Evolutionary conservation across 352 stramenopile species (phyloP).

Genomic region (Pythium scleroteichum): DNA sequence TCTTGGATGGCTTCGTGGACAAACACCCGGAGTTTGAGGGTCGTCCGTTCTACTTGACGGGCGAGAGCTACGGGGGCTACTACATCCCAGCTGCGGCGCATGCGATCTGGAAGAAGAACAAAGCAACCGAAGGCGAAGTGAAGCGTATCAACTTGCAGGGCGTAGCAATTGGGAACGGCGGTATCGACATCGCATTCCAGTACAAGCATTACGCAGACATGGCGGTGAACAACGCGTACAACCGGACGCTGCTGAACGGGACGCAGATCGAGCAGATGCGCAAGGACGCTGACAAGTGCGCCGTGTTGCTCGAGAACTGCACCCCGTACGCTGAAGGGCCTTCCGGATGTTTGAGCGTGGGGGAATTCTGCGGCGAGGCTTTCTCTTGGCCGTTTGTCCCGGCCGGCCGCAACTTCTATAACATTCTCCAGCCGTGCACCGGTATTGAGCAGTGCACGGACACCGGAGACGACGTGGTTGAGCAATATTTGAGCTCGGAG

Average conservation of each 20-base stretch:
- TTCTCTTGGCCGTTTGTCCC: slow-evolving; percentile 24
- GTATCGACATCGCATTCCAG: slow-evolving; percentile 31
- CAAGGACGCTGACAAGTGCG: slow-evolving; percentile 18
- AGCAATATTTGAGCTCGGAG: slow-evolving; percentile 13
- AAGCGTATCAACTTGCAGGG: slow-evolving; percentile 35
- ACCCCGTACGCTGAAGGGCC: slow-evolving; percentile 9
- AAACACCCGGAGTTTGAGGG: slow-evolving; percentile 36
- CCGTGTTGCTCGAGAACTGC: slow-evolving; percentile 29
- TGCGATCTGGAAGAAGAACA: slow-evolving; percentile 27
- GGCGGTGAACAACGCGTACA: slow-evolving; percentile 33
- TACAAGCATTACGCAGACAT: slow-evolving; percentile 32
- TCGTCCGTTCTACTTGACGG: slow-evolving; percentile 34
- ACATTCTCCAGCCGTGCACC: slow-evolving; percentile 29
- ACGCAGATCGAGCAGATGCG: slow-evolving; percentile 21
- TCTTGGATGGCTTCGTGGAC: slow-evolving; percentile 34
- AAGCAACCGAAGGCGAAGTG: neutral
- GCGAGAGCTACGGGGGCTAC: slow-evolving; percentile 40
- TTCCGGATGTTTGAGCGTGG: slow-evolving; percentile 17
- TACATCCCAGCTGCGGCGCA: slow-evolving; percentile 36
- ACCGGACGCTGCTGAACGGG: slow-evolving; percentile 25
- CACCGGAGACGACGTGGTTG: slow-evolving; percentile 13
- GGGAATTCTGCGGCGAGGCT: slow-evolving; percentile 25
- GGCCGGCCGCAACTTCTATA: slow-evolving; percentile 29
- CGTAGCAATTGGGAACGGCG: slow-evolving; percentile 37
- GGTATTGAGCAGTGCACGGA: slow-evolving; percentile 23